Evolutionary conservation across 2,329 filamentous ascomycete genomes (phyloP).

Genomic region (Tolypocladium pustulatum): DNA sequence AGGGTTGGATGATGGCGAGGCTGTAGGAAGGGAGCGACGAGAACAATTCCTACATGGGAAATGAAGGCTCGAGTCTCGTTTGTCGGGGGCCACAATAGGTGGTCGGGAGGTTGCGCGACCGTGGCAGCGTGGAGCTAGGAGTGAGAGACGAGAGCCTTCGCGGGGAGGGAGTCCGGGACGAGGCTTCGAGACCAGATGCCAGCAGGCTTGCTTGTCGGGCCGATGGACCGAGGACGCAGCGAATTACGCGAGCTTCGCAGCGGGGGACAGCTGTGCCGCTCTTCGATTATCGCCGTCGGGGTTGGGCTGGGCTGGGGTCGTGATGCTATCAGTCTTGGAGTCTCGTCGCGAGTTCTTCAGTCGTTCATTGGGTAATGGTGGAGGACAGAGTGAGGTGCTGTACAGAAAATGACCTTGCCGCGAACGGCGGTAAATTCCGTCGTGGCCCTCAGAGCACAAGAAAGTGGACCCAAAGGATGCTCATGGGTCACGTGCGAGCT

Average conservation of each 20-base stretch:
- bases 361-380: conserved; percentile 4
- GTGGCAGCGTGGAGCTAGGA: not conserved
- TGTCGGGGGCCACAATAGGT: not conserved
- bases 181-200: conserved; percentile 2
- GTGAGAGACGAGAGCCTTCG: not conserved
- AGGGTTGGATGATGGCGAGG: conserved; percentile 13
- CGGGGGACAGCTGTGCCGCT: not conserved
- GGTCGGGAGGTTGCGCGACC: not conserved
- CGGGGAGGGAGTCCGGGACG: conserved; percentile 2
- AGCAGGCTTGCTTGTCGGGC: conserved; percentile 1
- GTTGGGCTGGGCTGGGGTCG: not conserved
- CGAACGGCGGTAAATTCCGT: conserved; percentile 18
- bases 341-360: conserved; percentile 1
- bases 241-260: not conserved
- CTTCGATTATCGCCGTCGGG: not conserved
- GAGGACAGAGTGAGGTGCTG: conserved; percentile 16
- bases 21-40: conserved; percentile 14
- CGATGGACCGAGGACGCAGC: conserved; percentile 3
- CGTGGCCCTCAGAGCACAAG: conserved; percentile 10
- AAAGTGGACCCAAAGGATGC: conserved; percentile 1
- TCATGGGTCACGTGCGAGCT: conserved; percentile 15
- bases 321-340: conserved; percentile 1
- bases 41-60: conserved; percentile 24
- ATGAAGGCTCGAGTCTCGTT: conserved; percentile 3
- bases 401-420: conserved; percentile 20